These are phyloP conservation scores for Alternaria brassicae DNA, from an alignment of 2,329 filamentous ascomycete genomes.

Conservation along the genomic window DNA sequence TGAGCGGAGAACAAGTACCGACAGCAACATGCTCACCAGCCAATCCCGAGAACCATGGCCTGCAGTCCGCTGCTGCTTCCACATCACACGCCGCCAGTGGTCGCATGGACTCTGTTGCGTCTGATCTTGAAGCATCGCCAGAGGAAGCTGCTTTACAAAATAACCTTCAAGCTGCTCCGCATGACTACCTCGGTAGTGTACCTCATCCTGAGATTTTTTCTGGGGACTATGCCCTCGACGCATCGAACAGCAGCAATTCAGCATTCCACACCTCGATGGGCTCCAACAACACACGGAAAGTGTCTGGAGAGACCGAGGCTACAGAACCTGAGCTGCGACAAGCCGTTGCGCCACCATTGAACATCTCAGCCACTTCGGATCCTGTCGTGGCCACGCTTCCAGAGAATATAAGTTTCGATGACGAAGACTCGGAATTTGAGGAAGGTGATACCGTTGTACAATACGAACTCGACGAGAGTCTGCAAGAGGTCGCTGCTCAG, in stretches of 20 bases:
- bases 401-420: conserved; percentile 9
- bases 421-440: conserved; percentile 44
- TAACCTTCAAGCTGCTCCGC: not conserved
- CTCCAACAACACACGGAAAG: not conserved
- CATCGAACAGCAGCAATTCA: not conserved
- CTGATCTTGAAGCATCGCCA: not conserved
- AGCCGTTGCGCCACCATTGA: not conserved
- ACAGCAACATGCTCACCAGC: not conserved
- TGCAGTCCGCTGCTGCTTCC: not conserved
- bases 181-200: not conserved
- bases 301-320: not conserved
- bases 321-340: not conserved
- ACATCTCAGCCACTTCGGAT: not conserved
- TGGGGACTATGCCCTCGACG: conserved; percentile 1
- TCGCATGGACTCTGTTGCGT: conserved; percentile 3
- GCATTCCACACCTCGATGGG: not conserved
- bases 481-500: conserved; percentile 5
- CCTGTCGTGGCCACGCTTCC: not conserved
- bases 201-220: not conserved
- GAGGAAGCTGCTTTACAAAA: not conserved
- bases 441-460: conserved; percentile 47
- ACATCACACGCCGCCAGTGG: not conserved
- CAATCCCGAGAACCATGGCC: not conserved
- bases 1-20: not conserved
- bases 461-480: conserved; percentile 30